phyloP scores from a whole-genome alignment of 352 stramenopile species.

The Pelagophyceae sp. region DNA sequence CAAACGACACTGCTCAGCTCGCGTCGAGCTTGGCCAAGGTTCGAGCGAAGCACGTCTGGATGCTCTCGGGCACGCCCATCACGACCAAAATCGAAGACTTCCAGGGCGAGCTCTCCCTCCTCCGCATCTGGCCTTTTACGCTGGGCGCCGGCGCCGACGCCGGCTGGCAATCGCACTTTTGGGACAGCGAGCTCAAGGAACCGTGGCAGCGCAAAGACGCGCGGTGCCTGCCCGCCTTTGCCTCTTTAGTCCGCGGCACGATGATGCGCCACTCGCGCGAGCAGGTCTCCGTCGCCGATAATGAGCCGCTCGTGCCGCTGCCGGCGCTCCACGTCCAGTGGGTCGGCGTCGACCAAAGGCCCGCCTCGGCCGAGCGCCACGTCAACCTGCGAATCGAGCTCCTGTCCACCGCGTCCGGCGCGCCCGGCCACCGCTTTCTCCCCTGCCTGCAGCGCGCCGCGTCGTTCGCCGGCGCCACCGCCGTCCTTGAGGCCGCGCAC shows the following conservation, averaged over 20 bases:
- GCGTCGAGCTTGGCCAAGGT: neutral
- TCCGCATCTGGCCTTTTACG: slow-evolving; percentile 11
- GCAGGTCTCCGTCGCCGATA: neutral
- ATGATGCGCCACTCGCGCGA: slow-evolving; percentile 13
- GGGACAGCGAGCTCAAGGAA: neutral
- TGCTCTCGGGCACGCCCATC: slow-evolving; percentile 5
- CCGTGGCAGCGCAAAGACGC: neutral
- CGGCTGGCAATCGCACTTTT: neutral
- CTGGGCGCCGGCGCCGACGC: neutral
- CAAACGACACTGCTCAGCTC: neutral
- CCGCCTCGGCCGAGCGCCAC: neutral
- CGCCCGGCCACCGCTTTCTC: too few species aligned
- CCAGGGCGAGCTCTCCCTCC: neutral
- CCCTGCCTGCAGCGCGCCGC: neutral
- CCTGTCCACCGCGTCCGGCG: neutral
- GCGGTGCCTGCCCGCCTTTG: neutral
- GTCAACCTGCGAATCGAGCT: neutral
- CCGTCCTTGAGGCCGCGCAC: neutral
- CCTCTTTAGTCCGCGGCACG: neutral
- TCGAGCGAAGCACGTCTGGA: neutral
- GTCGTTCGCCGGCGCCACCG: neutral
- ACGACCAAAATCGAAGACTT: slow-evolving; percentile 1
- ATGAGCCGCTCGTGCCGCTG: neutral
- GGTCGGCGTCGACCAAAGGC: neutral
- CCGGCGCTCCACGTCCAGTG: neutral